phyloP scores from a whole-genome alignment of 305 asterid genomes.

The Solanum aculeatissimum region DNA sequence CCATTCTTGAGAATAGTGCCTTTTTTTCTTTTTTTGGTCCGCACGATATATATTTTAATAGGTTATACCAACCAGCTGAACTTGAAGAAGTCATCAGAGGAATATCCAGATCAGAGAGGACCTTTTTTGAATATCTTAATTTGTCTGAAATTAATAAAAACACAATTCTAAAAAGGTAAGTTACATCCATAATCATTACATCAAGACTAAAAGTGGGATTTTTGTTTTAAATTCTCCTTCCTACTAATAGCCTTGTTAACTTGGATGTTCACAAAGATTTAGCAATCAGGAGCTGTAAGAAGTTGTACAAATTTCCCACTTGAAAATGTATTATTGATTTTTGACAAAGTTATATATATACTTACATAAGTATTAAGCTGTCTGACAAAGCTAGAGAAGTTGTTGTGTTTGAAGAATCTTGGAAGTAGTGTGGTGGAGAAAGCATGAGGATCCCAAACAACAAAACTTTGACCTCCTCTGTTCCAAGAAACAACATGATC shows the following conservation, averaged over 20 bases:
- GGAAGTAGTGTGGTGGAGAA: conserved; percentile 53
- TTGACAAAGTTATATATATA: background rate
- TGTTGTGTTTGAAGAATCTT: conserved; percentile 58
- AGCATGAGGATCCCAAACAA: conserved; percentile 79
- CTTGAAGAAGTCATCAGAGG: background rate
- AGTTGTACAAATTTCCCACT: background rate
- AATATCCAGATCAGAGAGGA: background rate
- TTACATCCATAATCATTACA: background rate
- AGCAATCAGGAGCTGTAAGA: background rate
- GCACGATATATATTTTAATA: background rate
- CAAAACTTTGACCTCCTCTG: conserved; percentile 69
- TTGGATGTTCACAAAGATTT: background rate
- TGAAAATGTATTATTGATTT: background rate
- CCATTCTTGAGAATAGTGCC: background rate
- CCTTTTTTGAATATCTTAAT: background rate
- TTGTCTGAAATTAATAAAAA: background rate
- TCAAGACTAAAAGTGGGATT: background rate
- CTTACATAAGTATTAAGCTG: conserved; percentile 84
- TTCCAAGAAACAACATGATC: conserved; percentile 60
- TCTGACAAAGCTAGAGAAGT: conserved; percentile 80
- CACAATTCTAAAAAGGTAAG: background rate
- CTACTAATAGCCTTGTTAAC: background rate
- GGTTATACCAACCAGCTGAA: background rate
- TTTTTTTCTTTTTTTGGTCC: background rate
- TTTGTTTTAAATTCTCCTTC: background rate